Percentiles rank a stretch among this genome's conserved stretches.
phyloP scores from a whole-genome alignment of 441 rosid genomes.

The Rhodomyrtus psidioides region DNA sequence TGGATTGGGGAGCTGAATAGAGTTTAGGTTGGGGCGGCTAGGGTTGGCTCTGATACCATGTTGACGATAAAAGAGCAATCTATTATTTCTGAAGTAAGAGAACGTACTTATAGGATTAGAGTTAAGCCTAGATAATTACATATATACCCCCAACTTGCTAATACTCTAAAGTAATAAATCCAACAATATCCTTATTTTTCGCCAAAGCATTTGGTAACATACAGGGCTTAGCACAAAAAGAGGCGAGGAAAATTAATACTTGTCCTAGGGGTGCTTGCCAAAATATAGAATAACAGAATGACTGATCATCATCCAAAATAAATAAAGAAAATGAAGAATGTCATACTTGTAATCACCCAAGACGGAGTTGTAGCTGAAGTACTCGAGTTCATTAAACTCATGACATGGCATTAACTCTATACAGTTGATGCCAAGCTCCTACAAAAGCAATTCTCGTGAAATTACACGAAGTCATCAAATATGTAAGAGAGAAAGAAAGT shows the following conservation, averaged over 20 bases:
- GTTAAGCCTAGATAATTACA: too few relatives aligned
- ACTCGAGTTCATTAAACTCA: constrained; percentile 93
- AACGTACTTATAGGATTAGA: too few relatives aligned
- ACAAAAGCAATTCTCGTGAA: constrained; percentile 18
- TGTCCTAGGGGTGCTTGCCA: neutral
- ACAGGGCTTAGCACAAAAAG: neutral
- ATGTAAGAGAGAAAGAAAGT: neutral
- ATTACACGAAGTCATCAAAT: neutral
- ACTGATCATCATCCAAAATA: neutral
- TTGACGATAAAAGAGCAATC: too few relatives aligned
- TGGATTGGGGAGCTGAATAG: too few relatives aligned
- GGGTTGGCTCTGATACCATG: too few relatives aligned
- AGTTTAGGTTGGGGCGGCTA: too few relatives aligned
- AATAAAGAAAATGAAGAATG: constrained; percentile 4
- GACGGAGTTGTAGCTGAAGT: constrained; percentile 76
- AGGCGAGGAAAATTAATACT: neutral
- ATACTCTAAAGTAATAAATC: too few relatives aligned
- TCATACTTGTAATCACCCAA: constrained; percentile 74
- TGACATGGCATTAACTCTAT: constrained; percentile 98
- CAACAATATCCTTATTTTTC: neutral
- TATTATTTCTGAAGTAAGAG: too few relatives aligned
- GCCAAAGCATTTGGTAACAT: neutral
- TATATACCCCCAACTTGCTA: too few relatives aligned
- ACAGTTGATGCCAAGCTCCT: constrained; percentile 97
- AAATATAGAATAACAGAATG: neutral